phyloP scores from a whole-genome alignment of 306 rosid genomes.

The Rosa multiflora region DNA sequence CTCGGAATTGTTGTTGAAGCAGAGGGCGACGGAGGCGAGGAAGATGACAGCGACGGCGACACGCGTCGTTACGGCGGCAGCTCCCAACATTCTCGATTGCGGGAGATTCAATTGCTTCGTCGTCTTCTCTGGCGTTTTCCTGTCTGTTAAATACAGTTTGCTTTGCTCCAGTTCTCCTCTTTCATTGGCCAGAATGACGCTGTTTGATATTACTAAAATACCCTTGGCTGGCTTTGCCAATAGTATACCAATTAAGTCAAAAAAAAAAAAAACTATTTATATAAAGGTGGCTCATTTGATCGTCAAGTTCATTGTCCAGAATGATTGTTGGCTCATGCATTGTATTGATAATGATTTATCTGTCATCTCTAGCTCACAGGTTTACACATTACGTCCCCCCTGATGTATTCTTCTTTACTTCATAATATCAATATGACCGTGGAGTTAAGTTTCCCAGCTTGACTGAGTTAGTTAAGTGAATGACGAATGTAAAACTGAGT shows the following conservation, averaged over 20 bases:
- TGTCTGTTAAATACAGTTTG: not conserved
- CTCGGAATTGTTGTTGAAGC: conserved; percentile 43
- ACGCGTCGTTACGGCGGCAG: conserved; percentile 21
- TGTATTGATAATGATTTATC: too few relatives aligned
- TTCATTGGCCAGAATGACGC: not conserved
- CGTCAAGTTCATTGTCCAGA: too few relatives aligned
- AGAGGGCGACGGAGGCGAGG: conserved; percentile 33
- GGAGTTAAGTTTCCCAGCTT: too few relatives aligned
- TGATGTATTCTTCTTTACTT: too few relatives aligned
- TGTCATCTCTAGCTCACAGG: too few relatives aligned
- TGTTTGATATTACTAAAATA: not conserved
- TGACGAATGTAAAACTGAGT: too few relatives aligned
- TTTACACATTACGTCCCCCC: too few relatives aligned
- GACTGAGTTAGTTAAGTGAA: too few relatives aligned
- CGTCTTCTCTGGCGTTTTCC: not conserved
- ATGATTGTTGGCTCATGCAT: too few relatives aligned
- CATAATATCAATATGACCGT: too few relatives aligned
- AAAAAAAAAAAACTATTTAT: too few relatives aligned
- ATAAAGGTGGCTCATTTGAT: too few relatives aligned
- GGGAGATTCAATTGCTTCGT: not conserved
- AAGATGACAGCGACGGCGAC: conserved; percentile 37
- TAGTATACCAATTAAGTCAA: not conserved
- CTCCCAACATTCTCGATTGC: conserved; percentile 14
- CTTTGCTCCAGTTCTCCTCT: not conserved
- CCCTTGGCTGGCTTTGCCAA: not conserved